Percentiles rank a stretch among this genome's conserved stretches.
phyloP scores from a whole-genome alignment of 2,329 filamentous ascomycete species.

The Beauveria australis region DNA sequence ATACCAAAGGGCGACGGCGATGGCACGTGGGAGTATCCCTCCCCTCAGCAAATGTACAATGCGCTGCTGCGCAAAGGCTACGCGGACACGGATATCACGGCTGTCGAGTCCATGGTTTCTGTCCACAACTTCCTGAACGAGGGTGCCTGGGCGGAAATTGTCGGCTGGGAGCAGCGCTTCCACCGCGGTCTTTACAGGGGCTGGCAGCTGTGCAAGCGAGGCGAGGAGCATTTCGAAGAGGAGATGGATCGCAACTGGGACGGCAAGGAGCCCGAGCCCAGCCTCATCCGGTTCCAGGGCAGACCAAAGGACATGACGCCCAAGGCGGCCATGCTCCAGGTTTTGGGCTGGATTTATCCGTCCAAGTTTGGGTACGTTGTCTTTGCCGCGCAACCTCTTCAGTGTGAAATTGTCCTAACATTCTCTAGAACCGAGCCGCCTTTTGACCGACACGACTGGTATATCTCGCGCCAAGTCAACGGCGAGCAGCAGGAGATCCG shows the following conservation, averaged over 20 bases:
- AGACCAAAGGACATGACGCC: slow-evolving; percentile 84
- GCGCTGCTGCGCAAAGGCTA: slow-evolving; percentile 93
- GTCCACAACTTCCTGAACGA: slow-evolving; percentile 98
- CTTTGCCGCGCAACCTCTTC: neutral
- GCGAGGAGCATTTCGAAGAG: slow-evolving; percentile 53
- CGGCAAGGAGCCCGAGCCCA: slow-evolving; percentile 53
- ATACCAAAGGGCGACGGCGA: slow-evolving; percentile 79
- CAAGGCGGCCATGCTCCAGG: slow-evolving; percentile 77
- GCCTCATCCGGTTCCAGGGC: slow-evolving; percentile 79
- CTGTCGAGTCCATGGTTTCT: slow-evolving; percentile 93
- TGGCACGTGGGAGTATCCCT: slow-evolving; percentile 94
- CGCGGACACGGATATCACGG: slow-evolving; percentile 85
- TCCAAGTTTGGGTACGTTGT: slow-evolving; percentile 61
- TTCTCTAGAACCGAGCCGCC: slow-evolving; percentile 63
- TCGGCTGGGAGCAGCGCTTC: slow-evolving; percentile 88
- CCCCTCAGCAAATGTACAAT: slow-evolving; percentile 99
- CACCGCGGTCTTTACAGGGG: slow-evolving; percentile 61
- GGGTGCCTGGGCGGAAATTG: slow-evolving; percentile 91
- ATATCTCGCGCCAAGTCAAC: slow-evolving; percentile 63
- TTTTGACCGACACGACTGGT: slow-evolving; percentile 98
- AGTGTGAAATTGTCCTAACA: slow-evolving; percentile 13
- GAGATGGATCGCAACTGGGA: slow-evolving; percentile 43
- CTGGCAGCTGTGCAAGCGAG: slow-evolving; percentile 65
- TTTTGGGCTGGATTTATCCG: slow-evolving; percentile 73
- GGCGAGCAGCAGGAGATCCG: slow-evolving; percentile 69